phyloP scores from a whole-genome alignment of 2,329 filamentous ascomycete genomes.

The Davidsoniella neocaledoniae region DNA sequence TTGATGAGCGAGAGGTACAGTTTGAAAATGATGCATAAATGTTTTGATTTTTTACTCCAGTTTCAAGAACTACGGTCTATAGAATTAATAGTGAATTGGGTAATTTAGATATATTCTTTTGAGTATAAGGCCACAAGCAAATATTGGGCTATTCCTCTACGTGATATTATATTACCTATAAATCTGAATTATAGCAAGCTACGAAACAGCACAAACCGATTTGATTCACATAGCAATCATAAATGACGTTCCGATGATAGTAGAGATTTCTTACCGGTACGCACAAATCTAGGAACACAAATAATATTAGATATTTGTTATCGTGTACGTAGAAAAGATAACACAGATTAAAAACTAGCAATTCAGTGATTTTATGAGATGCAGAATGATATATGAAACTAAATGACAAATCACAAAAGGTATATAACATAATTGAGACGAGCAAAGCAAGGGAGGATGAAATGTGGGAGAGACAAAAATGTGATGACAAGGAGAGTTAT shows the following conservation, averaged over 20 bases:
- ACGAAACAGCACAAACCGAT: not conserved
- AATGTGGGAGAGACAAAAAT: not conserved
- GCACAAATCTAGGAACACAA: too few species aligned
- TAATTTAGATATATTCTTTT: too few species aligned
- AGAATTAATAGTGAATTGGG: not conserved
- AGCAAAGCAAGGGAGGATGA: too few species aligned
- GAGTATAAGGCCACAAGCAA: too few species aligned
- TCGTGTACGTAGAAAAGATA: too few species aligned
- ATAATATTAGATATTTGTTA: too few species aligned
- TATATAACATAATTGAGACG: too few species aligned
- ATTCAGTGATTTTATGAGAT: not conserved
- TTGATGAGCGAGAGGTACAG: conserved; percentile 9
- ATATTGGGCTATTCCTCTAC: not conserved
- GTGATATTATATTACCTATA: too few species aligned
- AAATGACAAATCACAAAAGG: too few species aligned
- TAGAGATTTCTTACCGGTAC: too few species aligned
- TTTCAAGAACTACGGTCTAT: not conserved
- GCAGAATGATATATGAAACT: too few species aligned
- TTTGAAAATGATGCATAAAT: conserved; percentile 5
- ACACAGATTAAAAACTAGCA: not conserved
- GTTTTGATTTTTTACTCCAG: not conserved
- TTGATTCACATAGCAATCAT: not conserved
- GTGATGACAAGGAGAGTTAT: not conserved
- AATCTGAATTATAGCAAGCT: not conserved
- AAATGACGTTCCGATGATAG: not conserved